These are phyloP conservation scores for Ceratobasidium sp. DNA, from an alignment of 1,284 basidiomycete genomes.

Conservation along the genomic window DNA sequence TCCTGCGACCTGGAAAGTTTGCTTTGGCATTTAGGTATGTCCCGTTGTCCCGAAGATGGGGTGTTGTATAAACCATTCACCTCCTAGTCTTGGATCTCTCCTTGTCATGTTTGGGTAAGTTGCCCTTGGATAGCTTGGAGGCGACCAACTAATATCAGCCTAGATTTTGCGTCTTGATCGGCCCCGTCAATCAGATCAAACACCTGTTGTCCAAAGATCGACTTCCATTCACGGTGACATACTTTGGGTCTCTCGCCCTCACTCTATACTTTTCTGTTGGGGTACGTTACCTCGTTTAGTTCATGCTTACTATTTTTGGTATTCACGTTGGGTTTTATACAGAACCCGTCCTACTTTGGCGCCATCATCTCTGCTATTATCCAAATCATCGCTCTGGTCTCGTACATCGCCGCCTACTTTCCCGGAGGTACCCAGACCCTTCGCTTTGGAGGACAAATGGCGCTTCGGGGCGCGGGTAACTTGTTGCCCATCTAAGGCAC, in stretches of 20 bases:
- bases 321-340: constrained; percentile 58
- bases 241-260: constrained; percentile 78
- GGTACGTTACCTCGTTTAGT: constrained; percentile 65
- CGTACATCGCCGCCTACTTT: constrained; percentile 90
- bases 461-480: constrained; percentile 78
- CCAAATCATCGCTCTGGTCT: constrained; percentile 78
- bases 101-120: constrained; percentile 87
- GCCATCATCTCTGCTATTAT: constrained; percentile 81
- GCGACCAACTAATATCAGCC: constrained; percentile 58
- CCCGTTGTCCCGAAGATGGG: background rate
- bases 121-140: constrained; percentile 49
- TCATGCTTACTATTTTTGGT: constrained; percentile 66
- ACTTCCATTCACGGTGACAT: constrained; percentile 85
- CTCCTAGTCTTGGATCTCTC: constrained; percentile 73
- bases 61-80: constrained; percentile 4
- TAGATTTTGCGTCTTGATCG: constrained; percentile 85
- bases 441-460: constrained; percentile 81
- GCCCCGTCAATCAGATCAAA: constrained; percentile 86
- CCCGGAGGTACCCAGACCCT: constrained; percentile 84
- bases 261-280: constrained; percentile 90
- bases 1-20: constrained; percentile 85
- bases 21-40: constrained; percentile 80
- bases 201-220: constrained; percentile 86
- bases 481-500: constrained; percentile 71
- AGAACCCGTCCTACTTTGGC: constrained; percentile 83